Evolutionary conservation across 1,284 basidiomycete species (phyloP).

Genomic region (Leccinum subatratum): DNA sequence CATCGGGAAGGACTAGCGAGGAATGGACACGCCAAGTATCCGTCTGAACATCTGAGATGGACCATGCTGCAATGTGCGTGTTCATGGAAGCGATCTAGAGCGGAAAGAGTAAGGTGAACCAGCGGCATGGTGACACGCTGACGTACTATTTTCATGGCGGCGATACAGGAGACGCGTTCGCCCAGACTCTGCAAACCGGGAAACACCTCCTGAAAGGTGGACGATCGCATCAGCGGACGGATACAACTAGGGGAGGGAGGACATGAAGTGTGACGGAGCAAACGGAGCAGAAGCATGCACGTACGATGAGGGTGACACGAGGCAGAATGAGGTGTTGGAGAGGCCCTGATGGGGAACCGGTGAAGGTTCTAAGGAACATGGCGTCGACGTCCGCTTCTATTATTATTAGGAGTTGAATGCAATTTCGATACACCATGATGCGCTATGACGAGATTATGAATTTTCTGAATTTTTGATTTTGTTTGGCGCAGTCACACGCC

Average conservation of each 20-base stretch:
- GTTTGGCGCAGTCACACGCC: no score
- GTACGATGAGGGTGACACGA: slow-evolving; percentile 53
- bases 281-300: slow-evolving; percentile 24
- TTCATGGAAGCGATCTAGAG: slow-evolving; percentile 64
- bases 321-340: slow-evolving; percentile 56
- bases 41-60: slow-evolving; percentile 56
- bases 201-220: slow-evolving; percentile 70
- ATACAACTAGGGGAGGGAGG: slow-evolving; percentile 49
- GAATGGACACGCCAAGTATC: slow-evolving; percentile 76
- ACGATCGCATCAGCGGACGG: slow-evolving; percentile 65
- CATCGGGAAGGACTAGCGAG: slow-evolving; percentile 57
- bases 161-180: slow-evolving; percentile 53
- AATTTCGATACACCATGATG: no score
- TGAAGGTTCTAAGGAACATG: slow-evolving; percentile 59
- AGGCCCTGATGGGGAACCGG: slow-evolving; percentile 52
- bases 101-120: background rate
- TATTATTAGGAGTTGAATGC: background rate
- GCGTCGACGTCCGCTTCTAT: background rate
- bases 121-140: slow-evolving; percentile 5
- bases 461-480: no score
- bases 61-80: slow-evolving; percentile 67
- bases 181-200: slow-evolving; percentile 47
- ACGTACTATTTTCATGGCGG: slow-evolving; percentile 73
- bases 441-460: no score
- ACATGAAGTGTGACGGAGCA: slow-evolving; percentile 1